Evolutionary conservation across 208 protist species (phyloP), one percentile per base, ranked within the genome.

Genomic region (Herpetomonas muscarum): DNA sequence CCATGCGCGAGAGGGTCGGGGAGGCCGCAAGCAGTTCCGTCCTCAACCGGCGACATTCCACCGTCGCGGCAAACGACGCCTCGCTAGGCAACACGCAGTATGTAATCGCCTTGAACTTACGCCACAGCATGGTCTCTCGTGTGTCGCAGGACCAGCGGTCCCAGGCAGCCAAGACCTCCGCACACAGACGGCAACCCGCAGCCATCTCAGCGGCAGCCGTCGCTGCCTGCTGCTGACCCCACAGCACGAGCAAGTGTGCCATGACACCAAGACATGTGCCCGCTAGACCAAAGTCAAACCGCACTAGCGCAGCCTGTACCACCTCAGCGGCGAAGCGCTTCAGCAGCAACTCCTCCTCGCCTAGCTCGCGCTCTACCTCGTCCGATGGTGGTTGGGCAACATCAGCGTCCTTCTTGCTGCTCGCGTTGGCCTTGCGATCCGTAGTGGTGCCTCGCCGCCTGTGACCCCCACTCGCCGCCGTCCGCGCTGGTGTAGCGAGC

Each of bases 1-100:
- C n/a, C n/a, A n/a, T n/a, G n/a, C n/a, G n/a, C 50, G 30, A 51
- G 21, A 60, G 56, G 57, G 66, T 70, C 15, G 34, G 62, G 4
- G 67, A 75, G 1, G 34, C 45, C 13, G 53, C 26, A 26, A 70
- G 45, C 21, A 74, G 22, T 0, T 17, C 19, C 24, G 10, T 50
- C 7, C 73, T 46, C 26, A 68, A 0, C 3, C 22, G 36, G 28
- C 47, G 61, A 55, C 66, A 79, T 7, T 44, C 66, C 15, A 22
- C 5, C 9, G 60, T 74, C 19, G 19, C 24, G n/a, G n/a, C 29
- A 19, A 61, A 19, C 34, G 9, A 17, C 6, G 39, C 19, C 22
- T 31, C 10, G 5, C n/a, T 52, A n/a, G n/a, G n/a, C n/a, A n/a
- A n/a, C n/a, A n/a, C n/a, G n/a, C n/a, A n/a, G n/a, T n/a, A n/a